Evolutionary conservation across 306 rosid species (phyloP).

Genomic region (Gleditsia sinensis): DNA sequence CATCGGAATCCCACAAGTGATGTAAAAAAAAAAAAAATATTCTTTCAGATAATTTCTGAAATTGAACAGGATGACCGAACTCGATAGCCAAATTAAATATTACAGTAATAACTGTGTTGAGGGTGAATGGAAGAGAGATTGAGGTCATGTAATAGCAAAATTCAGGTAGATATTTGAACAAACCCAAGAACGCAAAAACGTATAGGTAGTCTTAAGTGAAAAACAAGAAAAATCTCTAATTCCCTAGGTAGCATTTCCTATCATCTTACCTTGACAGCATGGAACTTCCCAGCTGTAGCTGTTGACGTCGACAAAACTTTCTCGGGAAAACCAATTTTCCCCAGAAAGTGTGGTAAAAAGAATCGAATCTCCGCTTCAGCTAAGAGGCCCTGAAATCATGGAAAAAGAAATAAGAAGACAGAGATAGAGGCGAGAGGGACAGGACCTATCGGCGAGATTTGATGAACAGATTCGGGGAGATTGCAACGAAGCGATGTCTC

Average conservation of each 20-base stretch:
- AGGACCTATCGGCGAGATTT: conserved; percentile 35
- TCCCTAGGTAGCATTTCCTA: neutral
- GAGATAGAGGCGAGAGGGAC: neutral
- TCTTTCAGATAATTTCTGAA: neutral
- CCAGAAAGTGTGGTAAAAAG: conserved; percentile 26
- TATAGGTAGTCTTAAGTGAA: neutral
- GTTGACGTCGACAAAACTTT: conserved; percentile 25
- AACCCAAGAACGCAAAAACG: neutral
- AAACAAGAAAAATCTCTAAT: too few species aligned
- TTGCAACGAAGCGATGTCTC: neutral
- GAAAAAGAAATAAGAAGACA: conserved; percentile 26
- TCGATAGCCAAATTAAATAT: neutral
- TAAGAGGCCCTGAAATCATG: conserved; percentile 60
- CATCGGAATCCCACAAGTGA: conserved; percentile 12
- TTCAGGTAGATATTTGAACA: neutral
- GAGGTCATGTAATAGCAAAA: neutral
- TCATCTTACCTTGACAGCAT: conserved; percentile 46
- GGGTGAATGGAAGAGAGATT: neutral
- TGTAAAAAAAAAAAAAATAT: neutral
- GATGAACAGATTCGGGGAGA: conserved; percentile 32
- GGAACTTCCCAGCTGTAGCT: conserved; percentile 37
- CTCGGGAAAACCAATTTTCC: conserved; percentile 21
- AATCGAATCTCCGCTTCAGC: conserved; percentile 29
- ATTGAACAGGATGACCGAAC: neutral
- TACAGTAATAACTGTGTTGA: neutral